Evolutionary conservation across 225 moss, liverwort and hornwort species (phyloP), one percentile per base, ranked within the genome.

Genomic region (Marchantia polymorpha): DNA sequence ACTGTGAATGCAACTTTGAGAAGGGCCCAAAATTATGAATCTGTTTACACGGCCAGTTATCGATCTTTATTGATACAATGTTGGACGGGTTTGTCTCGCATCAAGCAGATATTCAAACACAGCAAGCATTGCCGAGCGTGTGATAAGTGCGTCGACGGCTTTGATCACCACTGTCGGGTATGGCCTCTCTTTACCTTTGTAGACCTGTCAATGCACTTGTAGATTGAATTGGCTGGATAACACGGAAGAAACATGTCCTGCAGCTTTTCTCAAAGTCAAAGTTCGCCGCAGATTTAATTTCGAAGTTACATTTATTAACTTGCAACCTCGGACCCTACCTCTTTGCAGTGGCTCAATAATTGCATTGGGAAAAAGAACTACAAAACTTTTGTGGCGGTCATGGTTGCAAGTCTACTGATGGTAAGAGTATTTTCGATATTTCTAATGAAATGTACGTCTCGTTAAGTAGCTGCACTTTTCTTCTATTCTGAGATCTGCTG

Each of bases 81-180:
- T 11, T 71, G 2, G n/a, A 19, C 20, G n/a, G 49, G 50, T 49
- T n/a, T 71, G 0, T 50, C 8, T 71, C 16, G 10, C 56, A 49
- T 83, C 26, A 58, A 78, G 79, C 92, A 95, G 95, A 96, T 96
- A 74, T 85, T 91, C 65, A 80, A 90, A 83, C 76, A 84, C 14
- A 96, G 95, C 87, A 96, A 96, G 87, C 95, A 96, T 79, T 96
- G 95, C 86, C 89, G 95, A 87, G 93, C 95, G 63, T 95, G 95
- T 82, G 88, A 95, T 66, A 95, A 95, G 79, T 95, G 95, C 81
- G 93, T 96, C 10, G 92, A 91, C 72, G 95, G 93, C 29, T 96
- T 96, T 82, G 95, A 96, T 87, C 95, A 96, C 85, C 95, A 96
- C 64, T 96, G 95, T 84, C 93, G 95, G 88, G 95, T 95, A 84